Base-by-base conservation (phyloP, 2,329 filamentous ascomycete species). In the Alternaria panax region DNA sequence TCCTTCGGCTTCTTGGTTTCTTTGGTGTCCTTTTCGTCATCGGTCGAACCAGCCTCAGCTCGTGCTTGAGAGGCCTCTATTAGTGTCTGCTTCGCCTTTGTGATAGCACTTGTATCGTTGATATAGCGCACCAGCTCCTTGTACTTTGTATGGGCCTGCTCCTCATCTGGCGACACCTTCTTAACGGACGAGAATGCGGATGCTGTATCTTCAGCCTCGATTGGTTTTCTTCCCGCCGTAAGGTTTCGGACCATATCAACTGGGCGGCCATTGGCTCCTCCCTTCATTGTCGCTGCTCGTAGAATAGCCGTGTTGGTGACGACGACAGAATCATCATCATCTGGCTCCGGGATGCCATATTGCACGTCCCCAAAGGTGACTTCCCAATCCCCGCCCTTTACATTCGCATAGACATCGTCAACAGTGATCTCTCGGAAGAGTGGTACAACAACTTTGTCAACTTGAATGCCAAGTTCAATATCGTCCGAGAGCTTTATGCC, bases 401-500 rank as follows among this genome's bases (percentile, higher is more conserved):
- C 69, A 66, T 85, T 85, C n/a, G 79, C 82, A 66, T 81, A 86
- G 11, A 85, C 82, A 60, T 86, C 82, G 5, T 81, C 80, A 32
- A 86, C 78, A n/a, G 82, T 78, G 32, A 86, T 83, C 5, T 78
- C 74, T 38, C 84, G 74, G 62, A 86, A 84, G 0, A 86, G 71
- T 2, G 73, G 74, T 20, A 86, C 79, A 5, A 73, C 78, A 2
- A 85, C 82, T 57, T 82, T 78, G 48, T 86, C 83, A 2, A 78
- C 79, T 58, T 82, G 81, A 45, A 86, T 80, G 0, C 83, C 82
- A 14, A 86, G 68, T 67, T 86, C 84, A 57, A 85, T 82, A 47
- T 85, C 84, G 42, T 84, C 80, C 7, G 80, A 79, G 5, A 85
- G 68, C 63, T 83, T 85, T 65, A 85, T 80, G 30, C 83, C 84